phyloP scores from a whole-genome alignment of 202 grass and related monocot genomes.

The Carex arenaria region DNA sequence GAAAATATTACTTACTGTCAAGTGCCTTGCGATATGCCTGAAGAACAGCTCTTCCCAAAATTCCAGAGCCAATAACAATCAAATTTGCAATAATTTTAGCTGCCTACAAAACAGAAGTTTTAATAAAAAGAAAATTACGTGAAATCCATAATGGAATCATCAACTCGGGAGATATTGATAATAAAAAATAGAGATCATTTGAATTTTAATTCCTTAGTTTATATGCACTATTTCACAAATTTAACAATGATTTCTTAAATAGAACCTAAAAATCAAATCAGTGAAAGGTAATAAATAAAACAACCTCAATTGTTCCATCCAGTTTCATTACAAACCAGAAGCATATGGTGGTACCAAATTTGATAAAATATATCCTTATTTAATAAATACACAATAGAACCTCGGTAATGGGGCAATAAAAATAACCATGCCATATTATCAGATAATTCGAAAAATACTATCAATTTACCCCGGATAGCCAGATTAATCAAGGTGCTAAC shows the following conservation, averaged over 20 bases:
- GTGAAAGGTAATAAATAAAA: too few relatives aligned
- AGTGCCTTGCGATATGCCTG: constrained; percentile 95
- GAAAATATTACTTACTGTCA: constrained; percentile 58
- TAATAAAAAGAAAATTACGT: not conserved
- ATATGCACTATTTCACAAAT: not conserved
- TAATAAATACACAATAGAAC: not conserved
- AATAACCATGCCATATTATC: not conserved
- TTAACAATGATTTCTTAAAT: not conserved
- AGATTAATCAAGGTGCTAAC: not conserved
- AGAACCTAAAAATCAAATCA: not conserved
- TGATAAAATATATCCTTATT: not conserved
- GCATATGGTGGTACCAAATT: not conserved
- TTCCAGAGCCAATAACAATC: constrained; percentile 85
- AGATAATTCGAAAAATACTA: not conserved
- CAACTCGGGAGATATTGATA: not conserved
- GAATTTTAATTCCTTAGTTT: not conserved
- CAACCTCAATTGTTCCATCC: not conserved
- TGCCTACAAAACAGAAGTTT: constrained; percentile 45
- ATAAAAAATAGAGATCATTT: not conserved
- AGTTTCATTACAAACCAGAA: not conserved
- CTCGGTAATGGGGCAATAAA: not conserved
- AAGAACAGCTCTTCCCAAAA: constrained; percentile 89
- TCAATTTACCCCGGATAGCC: not conserved
- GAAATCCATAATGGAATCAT: not conserved
- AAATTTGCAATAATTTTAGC: constrained; percentile 91